Base-by-base conservation (phyloP, 2,329 filamentous ascomycete species). In the Alternaria incomplexa region DNA sequence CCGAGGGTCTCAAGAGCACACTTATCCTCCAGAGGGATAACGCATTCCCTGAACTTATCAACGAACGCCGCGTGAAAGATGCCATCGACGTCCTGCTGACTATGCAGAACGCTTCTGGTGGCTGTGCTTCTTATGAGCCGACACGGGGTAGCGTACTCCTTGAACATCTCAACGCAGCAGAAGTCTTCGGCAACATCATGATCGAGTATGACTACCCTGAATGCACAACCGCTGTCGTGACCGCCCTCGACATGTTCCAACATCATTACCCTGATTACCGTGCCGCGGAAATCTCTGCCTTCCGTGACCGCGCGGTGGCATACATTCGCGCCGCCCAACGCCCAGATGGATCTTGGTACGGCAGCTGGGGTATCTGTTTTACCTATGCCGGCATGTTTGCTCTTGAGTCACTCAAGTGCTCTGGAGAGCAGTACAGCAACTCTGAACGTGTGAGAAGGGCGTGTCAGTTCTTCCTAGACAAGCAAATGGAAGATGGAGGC, bases 191-290 rank as follows among this genome's bases (percentile, higher is more conserved):
- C 13, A 88, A 90, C 20, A 99, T 99, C 82, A 99, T 99, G 96
- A 91, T 99, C 57, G 95, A 98, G 77, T 99, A 99, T 79, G 93
- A 97, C 78, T 98, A 99, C 75, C 93, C 95, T 0, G 96, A 99
- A 80, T 99, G 96, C 83, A 99, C 96, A 0, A 98, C 96, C 3
- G 94, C 96, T 1, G 93, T 93, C 28, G 91, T 99, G 4, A 97
- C 93, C 1, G 93, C 92, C 0, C 84, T 99, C 20, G 91, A 90
- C 5, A 85, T 95, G 2, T 98, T 98, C 83, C 87, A 88, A 68
- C 86, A 91, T 73, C 86, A 92, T 78, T 96, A 93, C 84, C 93
- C 95, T 0, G 83, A 90, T 26, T 97, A 99, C 79, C 88, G 95
- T 53, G 77, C 87, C 0, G 80, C 86, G 0, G 95, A 98, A 63